Conservation (phyloP, 1,284 basidiomycete species). For the Cystobasidium slooffiae region DNA sequence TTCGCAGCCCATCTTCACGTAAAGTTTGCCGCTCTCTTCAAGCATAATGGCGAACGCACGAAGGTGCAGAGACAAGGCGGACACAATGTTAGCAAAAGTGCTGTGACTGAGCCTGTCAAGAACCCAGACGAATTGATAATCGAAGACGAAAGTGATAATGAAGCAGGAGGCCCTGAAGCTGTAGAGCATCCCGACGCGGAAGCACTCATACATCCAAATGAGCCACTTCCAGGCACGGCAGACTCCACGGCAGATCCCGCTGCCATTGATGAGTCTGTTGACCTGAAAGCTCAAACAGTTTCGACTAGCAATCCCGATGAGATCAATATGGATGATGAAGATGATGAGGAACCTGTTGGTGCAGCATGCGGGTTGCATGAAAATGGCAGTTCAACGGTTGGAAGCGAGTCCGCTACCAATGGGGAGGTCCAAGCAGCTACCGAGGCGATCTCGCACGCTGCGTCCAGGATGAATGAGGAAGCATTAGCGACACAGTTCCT, state of each 20-base stretch:
- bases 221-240: neutral
- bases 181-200: conserved; percentile 17
- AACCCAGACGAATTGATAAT: conserved; percentile 48
- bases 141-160: conserved; percentile 28
- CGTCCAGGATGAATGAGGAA: conserved; percentile 49
- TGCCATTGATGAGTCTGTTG: conserved; percentile 25
- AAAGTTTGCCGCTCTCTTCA: conserved; percentile 70
- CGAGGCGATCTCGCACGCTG: conserved; percentile 22
- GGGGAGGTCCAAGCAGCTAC: no score
- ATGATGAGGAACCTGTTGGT: conserved; percentile 52
- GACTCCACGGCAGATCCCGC: conserved; percentile 1
- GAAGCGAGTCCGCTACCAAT: neutral
- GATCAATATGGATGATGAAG: conserved; percentile 69
- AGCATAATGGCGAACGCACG: conserved; percentile 60
- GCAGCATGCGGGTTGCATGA: neutral
- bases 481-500: conserved; percentile 72
- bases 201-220: conserved; percentile 17
- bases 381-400: neutral
- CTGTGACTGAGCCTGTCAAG: neutral
- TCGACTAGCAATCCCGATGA: conserved; percentile 68
- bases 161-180: neutral
- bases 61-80: conserved; percentile 40
- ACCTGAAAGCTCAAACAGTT: neutral
- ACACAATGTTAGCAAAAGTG: neutral
- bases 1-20: conserved; percentile 94